Base-by-base conservation (phyloP, 345 rosid genomes). In the Rhizophora mangle region DNA sequence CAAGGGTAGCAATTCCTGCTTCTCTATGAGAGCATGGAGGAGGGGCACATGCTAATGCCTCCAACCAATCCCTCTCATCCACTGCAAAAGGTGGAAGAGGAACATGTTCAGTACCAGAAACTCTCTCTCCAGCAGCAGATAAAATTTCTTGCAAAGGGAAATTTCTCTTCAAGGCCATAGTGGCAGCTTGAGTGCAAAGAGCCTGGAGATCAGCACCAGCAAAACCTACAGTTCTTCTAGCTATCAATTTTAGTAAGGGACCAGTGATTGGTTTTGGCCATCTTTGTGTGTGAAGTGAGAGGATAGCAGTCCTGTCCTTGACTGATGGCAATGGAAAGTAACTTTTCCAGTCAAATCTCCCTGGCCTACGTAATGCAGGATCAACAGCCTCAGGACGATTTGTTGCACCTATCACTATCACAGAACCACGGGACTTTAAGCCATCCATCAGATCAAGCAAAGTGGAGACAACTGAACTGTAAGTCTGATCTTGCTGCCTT, bases 141-240 rank as follows among this genome's bases (percentile, higher is more conserved):
- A 95, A 67, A 71, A 85, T 76, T 73, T 86, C 87, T 37, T 88
- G 99, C 84, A 95, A 83, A 73, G 99, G 96, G 76, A 95, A 95
- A 79, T 86, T 92, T 79, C 93, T 90, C 82, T 92, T 95, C 81
- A 95, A 76, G 60, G 96, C 93, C 82, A 87, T 80, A 72, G 88
- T 84, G 73, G 88, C 96, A 58, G 96, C 96, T 74, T 90, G 99
- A 46, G 97, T 90, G 77, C 99, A 95, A 66, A 95, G 97, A 68
- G 96, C 92, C 86, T 95, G 96, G 77, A 95, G 80, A 88, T 95
- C 97, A 47, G 99, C 96, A 81, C 99, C 99, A 78, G 96, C 99
- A 88, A 88, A 95, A 52, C 97, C 97, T 19, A 81, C 84, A 49
- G 99, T 90, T 85, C 84, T 80, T 74, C 78, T 81, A 29, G 97